Base-by-base conservation (phyloP, 177 flowering plant species). In the Vitis hybrid region DNA sequence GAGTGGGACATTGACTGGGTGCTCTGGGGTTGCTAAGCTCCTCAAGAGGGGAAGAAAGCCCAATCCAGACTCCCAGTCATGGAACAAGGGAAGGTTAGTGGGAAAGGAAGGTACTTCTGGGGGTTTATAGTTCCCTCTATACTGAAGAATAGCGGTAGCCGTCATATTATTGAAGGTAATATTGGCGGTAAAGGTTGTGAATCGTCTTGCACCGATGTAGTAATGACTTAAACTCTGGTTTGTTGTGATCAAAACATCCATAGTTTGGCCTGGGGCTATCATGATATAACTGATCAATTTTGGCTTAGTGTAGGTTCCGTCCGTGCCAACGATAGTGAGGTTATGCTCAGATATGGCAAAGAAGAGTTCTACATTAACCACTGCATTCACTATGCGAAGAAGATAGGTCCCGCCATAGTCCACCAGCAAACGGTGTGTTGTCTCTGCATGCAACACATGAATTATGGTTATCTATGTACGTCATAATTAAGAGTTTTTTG, bases 251-350 rank as follows among this genome's bases (percentile, higher is more conserved):
- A 60, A 21, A 21, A 27, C 41, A 21, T 60, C 63, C 9, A 60
- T 60, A 9, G 63, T 60, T 27, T 60, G 63, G 18, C 63, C 63
- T 21, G 63, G 24, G 21, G 30, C 21, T 10, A 60, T 60, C 63
- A 60, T 17, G 63, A 60, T 21, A 21, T 6, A 60, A 11, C 30
- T 21, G 13, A 0, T 17, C 4, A 10, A 2, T 10, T 2, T 5
- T 3, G 63, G 35, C 13, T 60, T 60, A 3, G 21, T 9, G 63
- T 60, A 60, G 27, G 63, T 10, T 3, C 21, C 46, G 13, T 60
- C 63, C 11, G 14, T 17, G 17, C 63, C 63, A 21, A 60, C 63
- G 21, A 60, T 20, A 20, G 61, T 58, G n/a, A 58, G 15, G 17
- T 58, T 58, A 20, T 58, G 61, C 9, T 58, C 18, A 9, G 61